Conservation (phyloP, 2,329 filamentous ascomycete genomes). For the Trichoderma koningii region DNA sequence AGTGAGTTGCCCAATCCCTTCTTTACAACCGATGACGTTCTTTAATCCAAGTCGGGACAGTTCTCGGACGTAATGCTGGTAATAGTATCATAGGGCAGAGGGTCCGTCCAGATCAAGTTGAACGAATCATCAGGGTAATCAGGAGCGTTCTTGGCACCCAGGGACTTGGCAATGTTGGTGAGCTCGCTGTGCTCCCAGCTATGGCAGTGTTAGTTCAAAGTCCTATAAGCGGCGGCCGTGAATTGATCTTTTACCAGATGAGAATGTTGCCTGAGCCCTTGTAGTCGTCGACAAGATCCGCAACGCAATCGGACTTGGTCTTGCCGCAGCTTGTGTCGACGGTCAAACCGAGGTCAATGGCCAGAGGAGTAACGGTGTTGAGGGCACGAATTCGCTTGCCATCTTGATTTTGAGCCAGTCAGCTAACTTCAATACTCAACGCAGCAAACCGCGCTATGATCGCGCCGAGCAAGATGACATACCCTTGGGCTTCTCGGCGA, state of each 20-base stretch:
- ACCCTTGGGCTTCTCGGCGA: conserved; percentile 57
- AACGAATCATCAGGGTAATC: conserved; percentile 54
- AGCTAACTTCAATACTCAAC: background rate
- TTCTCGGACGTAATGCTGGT: conserved; percentile 50
- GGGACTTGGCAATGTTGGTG: conserved; percentile 51
- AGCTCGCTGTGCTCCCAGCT: conserved; percentile 62
- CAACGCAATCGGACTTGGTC: conserved; percentile 58
- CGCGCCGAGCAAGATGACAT: conserved; percentile 35
- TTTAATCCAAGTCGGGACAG: conserved; percentile 54
- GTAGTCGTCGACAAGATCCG: conserved; percentile 51
- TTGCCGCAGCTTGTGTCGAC: conserved; percentile 60
- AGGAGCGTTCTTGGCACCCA: conserved; percentile 54
- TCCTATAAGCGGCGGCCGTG: background rate
- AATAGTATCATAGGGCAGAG: conserved; percentile 51
- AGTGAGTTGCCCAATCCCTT: background rate
- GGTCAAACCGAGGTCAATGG: conserved; percentile 55
- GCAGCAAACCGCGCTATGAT: background rate
- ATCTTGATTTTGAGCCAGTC: conserved; percentile 37
- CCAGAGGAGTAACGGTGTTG: conserved; percentile 59
- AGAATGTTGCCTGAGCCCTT: conserved; percentile 57
- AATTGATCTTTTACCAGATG: conserved; percentile 47
- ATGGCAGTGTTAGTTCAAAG: too few relatives aligned
- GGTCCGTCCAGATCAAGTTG: conserved; percentile 61
- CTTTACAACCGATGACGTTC: background rate
- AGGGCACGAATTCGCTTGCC: conserved; percentile 56